Evolutionary conservation across 495 filamentous ascomycete species (phyloP).

Genomic region (Penicillium silybi): DNA sequence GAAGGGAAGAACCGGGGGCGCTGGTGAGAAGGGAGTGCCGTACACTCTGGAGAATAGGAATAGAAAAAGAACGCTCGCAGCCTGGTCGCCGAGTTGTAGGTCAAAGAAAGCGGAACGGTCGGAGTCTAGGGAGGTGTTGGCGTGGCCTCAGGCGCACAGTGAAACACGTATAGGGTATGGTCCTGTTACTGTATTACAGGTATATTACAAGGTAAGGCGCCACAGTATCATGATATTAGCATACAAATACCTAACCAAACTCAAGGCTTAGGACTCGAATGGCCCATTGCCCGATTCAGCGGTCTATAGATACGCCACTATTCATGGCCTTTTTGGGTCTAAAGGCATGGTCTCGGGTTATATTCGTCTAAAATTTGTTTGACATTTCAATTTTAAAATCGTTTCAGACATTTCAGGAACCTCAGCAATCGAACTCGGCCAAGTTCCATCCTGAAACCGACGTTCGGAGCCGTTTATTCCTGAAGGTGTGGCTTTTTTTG

Average conservation of each 20-base stretch:
- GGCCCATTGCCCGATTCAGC: conserved; percentile 16
- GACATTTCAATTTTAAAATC: background rate
- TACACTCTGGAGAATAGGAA: background rate
- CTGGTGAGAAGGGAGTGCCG: background rate
- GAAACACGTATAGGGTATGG: background rate
- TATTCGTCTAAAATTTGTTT: background rate
- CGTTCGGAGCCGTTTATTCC: background rate
- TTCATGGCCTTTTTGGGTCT: background rate
- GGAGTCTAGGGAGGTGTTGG: conserved; percentile 7
- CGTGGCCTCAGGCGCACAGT: conserved; percentile 18
- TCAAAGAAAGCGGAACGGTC: conserved; percentile 5
- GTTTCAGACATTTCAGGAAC: background rate
- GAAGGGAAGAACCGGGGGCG: conserved; percentile 4
- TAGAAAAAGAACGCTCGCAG: conserved; percentile 12
- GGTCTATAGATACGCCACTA: conserved; percentile 19
- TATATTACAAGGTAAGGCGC: background rate
- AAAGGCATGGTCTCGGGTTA: background rate
- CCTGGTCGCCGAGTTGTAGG: conserved; percentile 4
- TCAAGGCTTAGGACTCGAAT: background rate
- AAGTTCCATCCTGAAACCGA: background rate
- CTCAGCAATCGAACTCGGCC: background rate
- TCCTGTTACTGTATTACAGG: conserved; percentile 5
- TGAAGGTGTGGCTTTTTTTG: background rate
- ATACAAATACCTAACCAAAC: background rate
- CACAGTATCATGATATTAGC: background rate